Base-by-base conservation (phyloP, 202 grass and related monocot genomes). In the Panicum hallii region DNA sequence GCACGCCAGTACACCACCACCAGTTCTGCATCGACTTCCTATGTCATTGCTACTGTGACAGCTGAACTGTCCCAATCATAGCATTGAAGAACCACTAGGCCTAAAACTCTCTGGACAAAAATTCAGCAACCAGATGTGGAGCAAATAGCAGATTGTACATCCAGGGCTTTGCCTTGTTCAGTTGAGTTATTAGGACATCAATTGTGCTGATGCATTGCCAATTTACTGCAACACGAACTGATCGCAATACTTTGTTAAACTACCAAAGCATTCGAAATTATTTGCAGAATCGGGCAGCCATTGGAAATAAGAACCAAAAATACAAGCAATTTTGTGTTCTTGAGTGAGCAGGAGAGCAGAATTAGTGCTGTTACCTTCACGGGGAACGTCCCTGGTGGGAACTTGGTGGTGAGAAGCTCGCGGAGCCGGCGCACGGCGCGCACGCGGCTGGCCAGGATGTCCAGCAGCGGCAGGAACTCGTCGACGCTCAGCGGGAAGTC, bases 331-430 rank as follows among this genome's bases (percentile, higher is more conserved):
- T 64, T 41, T 73, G 65, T 63, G 38, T 64, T 70, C 1, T 23
- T 54, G 49, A 53, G 40, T 34, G 41, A 57, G 42, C 50, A 19
- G 70, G 6, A 76, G 36, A 45, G 9, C 2, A 46, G 38, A 77
- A 10, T 73, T 14, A 55, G 22, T 2, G 4, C 2, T 9, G 12
- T 84, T 93, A 99, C 96, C 93, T 99, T 99, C n/a, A 99, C 96
- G 2, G 93, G 96, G 76, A 99, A 99, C 2, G 96, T 95, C 43
- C 96, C 96, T 17, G 87, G 75, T 28, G 96, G 93, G 54, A 99
- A 99, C 71, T 99, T 94, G 28, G 93, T 99, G 62, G 96, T 99
- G 84, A 99, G 96, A 74, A 95, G 84, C 79, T 99, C 96, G 42
- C 96, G 88, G 73, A 99, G 88, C 5, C 93, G 87, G 66, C 91